Evolutionary conservation across 768 basidiomycete genomes (phyloP), one percentile per base, ranked within the genome.

Genomic region (Gloeopeniophorella convolvens): DNA sequence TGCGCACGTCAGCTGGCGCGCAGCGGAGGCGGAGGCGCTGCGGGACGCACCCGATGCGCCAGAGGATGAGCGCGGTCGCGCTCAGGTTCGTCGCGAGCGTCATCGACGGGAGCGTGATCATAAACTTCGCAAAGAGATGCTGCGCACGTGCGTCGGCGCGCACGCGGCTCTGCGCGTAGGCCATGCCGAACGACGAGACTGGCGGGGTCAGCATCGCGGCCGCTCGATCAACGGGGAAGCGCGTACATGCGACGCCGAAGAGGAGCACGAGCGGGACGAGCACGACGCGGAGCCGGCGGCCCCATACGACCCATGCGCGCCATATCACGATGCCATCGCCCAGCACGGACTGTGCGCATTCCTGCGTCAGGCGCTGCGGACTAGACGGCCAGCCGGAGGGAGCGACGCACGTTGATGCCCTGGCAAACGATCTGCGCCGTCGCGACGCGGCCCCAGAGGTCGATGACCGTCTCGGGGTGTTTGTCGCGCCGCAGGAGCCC

Each of bases 281-380:
- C 15, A 56, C 34, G 5, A 56, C 42, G 21, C 33, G 18, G 13
- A 46, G n/a, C 10, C 26, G 30, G 36, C 51, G 50, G 6, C 23
- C 36, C 45, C 45, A 56, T 28, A 53, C 50, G 5, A 48, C 30
- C 45, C 51, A 53, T 30, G 54, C 54, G 28, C 54, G 45, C 54
- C 54, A 55, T n/a, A 55, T 55, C 26, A 56, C 45, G 28, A 56
- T 52, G 5, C 45, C 42, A 21, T 56, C 50, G 15, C 54, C 42
- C 16, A 56, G 23, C 12, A 56, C 13, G 18, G 34, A 34, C 54
- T 53, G 13, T n/a, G n/a, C n/a, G n/a, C n/a, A n/a, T n/a, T n/a
- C n/a, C n/a, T n/a, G n/a, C n/a, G n/a, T n/a, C n/a, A n/a, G n/a
- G n/a, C n/a, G n/a, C n/a, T n/a, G n/a, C n/a, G n/a, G n/a, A n/a